These are phyloP conservation scores for Trichoderma sp. DNA, from an alignment of 2,329 filamentous ascomycete species.

Conservation along the genomic window DNA sequence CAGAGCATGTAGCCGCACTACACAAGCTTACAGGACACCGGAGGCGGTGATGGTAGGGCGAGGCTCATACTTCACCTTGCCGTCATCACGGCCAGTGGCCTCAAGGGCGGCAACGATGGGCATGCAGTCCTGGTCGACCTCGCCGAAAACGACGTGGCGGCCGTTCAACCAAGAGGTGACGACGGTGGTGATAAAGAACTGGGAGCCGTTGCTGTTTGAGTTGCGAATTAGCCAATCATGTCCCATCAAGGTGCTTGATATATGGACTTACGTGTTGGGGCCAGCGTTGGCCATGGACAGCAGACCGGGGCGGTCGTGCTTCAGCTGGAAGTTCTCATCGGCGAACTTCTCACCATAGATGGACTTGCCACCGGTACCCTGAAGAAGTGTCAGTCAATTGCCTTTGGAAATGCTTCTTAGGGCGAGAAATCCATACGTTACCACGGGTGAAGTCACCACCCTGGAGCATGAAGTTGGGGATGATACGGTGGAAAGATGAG, in stretches of 20 bases:
- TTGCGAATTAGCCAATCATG: background rate
- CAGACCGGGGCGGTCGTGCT: constrained; percentile 75
- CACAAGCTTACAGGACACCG: constrained; percentile 52
- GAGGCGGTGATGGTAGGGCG: constrained; percentile 61
- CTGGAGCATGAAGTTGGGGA: constrained; percentile 93
- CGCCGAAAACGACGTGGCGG: constrained; percentile 84
- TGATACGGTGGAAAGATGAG: constrained; percentile 90
- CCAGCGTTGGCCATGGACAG: constrained; percentile 96
- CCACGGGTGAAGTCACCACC: constrained; percentile 93
- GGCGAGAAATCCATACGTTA: constrained; percentile 66
- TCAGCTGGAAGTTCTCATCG: constrained; percentile 85
- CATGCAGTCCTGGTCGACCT: constrained; percentile 61
- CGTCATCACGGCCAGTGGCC: constrained; percentile 60
- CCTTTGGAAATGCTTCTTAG: background rate
- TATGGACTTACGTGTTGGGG: constrained; percentile 75
- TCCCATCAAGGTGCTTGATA: background rate
- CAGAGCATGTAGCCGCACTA: constrained; percentile 27
- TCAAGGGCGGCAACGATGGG: constrained; percentile 64
- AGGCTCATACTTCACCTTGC: constrained; percentile 59
- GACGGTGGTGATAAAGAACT: constrained; percentile 97
- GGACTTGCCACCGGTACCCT: constrained; percentile 90
- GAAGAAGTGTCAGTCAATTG: constrained; percentile 29
- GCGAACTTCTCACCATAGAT: constrained; percentile 95
- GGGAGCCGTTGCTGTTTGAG: constrained; percentile 81
- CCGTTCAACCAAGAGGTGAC: constrained; percentile 83